phyloP scores from a whole-genome alignment of 768 basidiomycete species.

The Mycena polygramma region DNA sequence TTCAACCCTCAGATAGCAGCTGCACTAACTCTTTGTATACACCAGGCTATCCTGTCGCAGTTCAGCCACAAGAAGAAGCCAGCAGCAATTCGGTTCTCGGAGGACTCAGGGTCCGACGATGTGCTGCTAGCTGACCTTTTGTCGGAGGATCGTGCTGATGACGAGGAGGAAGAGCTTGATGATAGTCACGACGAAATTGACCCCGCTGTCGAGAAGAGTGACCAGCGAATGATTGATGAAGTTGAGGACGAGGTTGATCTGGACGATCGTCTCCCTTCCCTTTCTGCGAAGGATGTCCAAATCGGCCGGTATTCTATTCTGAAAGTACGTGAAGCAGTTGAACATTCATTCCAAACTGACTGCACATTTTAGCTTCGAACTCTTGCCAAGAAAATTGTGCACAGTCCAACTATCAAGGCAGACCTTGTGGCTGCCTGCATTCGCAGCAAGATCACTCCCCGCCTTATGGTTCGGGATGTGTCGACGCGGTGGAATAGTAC shows the following conservation, averaged over 20 bases:
- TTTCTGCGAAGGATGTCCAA: slow-evolving; percentile 19
- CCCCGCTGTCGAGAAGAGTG: slow-evolving; percentile 38
- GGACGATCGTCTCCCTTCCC: background rate
- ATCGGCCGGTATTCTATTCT: slow-evolving; percentile 16
- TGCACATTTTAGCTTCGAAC: slow-evolving; percentile 31
- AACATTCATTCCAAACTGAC: background rate
- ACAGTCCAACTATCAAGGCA: slow-evolving; percentile 28
- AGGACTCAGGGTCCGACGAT: slow-evolving; percentile 15
- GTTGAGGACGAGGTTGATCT: slow-evolving; percentile 22
- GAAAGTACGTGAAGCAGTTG: slow-evolving; percentile 21
- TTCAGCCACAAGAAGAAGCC: slow-evolving; percentile 27
- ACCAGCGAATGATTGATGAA: slow-evolving; percentile 33
- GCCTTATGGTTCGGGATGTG: slow-evolving; percentile 38
- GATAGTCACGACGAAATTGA: slow-evolving; percentile 35
- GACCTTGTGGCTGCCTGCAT: slow-evolving; percentile 34
- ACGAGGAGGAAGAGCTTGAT: slow-evolving; percentile 29
- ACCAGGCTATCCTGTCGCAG: slow-evolving; percentile 39
- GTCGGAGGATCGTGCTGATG: background rate
- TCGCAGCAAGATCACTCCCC: slow-evolving; percentile 8
- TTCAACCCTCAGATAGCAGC: background rate
- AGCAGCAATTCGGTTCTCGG: background rate
- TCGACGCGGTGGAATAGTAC: slow-evolving; percentile 45
- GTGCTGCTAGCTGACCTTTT: too few relatives aligned
- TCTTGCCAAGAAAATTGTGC: slow-evolving; percentile 38
- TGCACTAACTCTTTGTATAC: background rate